Evolutionary conservation across 192 early-diverging fungal genomes (phyloP).

Genomic region (Coemansia sp.): DNA sequence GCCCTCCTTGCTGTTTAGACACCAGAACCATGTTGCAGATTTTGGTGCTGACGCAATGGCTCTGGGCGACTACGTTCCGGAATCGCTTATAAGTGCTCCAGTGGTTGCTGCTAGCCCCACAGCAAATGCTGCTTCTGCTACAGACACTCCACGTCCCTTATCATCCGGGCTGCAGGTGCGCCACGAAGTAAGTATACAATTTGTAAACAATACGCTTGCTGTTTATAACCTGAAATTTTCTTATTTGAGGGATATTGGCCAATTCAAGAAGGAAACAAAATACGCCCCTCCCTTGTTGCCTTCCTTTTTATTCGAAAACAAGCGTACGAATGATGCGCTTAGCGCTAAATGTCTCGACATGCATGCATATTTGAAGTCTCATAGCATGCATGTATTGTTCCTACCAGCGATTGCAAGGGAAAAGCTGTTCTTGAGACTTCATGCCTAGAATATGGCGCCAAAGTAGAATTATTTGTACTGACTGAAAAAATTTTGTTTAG

Average conservation of each 20-base stretch:
- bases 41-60: constrained; percentile 10
- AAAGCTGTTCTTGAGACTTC: no score
- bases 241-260: background rate
- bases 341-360: no score
- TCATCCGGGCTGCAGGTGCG: constrained; percentile 10
- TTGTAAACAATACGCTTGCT: background rate
- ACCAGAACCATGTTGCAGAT: constrained; percentile 14
- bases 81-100: background rate
- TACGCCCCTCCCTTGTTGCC: no score
- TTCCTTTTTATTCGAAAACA: no score
- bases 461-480: no score
- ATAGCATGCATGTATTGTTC: no score
- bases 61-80: constrained; percentile 6
- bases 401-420: no score
- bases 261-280: no score
- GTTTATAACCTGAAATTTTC: background rate
- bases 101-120: background rate
- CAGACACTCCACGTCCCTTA: constrained; percentile 4
- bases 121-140: background rate
- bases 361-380: no score
- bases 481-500: background rate
- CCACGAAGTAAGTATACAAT: constrained; percentile 29
- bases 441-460: no score
- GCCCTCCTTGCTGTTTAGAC: constrained; percentile 28
- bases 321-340: no score